Base-by-base conservation (phyloP, 1,284 basidiomycete genomes). In the Trichosporon sp. region DNA sequence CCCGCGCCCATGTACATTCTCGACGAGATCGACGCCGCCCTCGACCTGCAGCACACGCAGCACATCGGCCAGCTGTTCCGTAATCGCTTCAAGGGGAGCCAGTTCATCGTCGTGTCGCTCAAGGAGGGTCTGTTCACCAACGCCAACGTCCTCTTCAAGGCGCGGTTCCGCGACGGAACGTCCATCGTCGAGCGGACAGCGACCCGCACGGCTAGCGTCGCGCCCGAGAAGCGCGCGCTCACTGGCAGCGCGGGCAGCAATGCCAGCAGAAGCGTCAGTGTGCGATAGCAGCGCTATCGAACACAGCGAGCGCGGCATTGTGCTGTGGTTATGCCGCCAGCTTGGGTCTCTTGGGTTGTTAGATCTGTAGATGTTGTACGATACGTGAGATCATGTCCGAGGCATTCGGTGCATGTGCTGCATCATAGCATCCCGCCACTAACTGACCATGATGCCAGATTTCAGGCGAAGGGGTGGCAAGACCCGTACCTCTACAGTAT, bases 1-100 rank as follows among this genome's bases (percentile, higher is more conserved):
- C 94, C 95, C 2, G 95, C 95, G n/a, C 96, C 94, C 0, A 95
- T 99, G 92, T 98, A 99, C 80, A 98, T 99, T 75, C 86, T 99
- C 23, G 96, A 99, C 81, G 96, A 99, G 82, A 96, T 99, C 72
- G 94, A 98, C 80, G 93, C 95, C 0, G 95, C 95, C 5, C 86
- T 97, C 52, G 95, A 99, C 81, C 83, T 98, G 23, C 94, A 92
- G 56, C 95, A 98, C 75, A 98, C 95, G 8, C 90, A 96, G 74
- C 92, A 98, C 80, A 97, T 99, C 67, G 95, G 95, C 25, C 92
- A 95, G 72, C 86, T 98, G 16, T 97, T 98, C 86, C 86, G 90
- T 57, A 95, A 89, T 56, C 87, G 96, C n/a, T 99, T 99, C 86
- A 92, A 92, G 80, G 95, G 95, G 56, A 70, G 65, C 33, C 95